Percentiles rank a stretch among this genome's conserved stretches.
Conservation (phyloP, 2,329 filamentous ascomycete species). For the Arthrinium puccinioides region DNA sequence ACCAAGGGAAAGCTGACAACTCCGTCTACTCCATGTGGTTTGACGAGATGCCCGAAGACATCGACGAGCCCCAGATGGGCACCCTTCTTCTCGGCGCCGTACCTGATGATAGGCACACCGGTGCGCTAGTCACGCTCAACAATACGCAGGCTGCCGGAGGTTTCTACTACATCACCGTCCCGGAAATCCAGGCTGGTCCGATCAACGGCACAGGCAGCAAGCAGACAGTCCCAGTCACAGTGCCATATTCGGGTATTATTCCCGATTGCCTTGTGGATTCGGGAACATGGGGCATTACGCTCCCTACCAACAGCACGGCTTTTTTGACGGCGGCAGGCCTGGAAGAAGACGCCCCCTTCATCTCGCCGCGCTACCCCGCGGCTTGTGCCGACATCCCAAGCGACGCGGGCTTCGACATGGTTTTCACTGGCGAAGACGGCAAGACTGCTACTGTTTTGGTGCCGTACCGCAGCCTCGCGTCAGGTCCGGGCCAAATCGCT, state of each 20-base stretch:
- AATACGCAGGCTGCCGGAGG: neutral
- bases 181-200: neutral
- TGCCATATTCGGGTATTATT: neutral
- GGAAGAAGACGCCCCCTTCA: neutral
- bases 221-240: neutral
- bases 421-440: neutral
- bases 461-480: constrained; percentile 4
- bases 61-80: constrained; percentile 4
- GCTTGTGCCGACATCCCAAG: constrained; percentile 2
- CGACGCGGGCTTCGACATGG: neutral
- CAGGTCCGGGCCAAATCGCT: neutral
- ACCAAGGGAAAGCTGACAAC: neutral
- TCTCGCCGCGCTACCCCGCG: neutral
- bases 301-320: neutral
- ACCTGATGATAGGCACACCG: neutral
- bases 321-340: constrained; percentile 1
- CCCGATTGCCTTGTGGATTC: constrained; percentile 6
- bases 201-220: neutral
- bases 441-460: neutral
- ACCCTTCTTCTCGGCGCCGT: constrained; percentile 2
- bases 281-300: constrained; percentile 2
- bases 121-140: constrained; percentile 1
- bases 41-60: constrained; percentile 1
- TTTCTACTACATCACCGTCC: constrained; percentile 4
- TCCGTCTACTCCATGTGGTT: constrained; percentile 4